These are phyloP conservation scores for Laetiporus sulphureus DNA, from an alignment of 1,284 basidiomycete species.

Conservation along the genomic window DNA sequence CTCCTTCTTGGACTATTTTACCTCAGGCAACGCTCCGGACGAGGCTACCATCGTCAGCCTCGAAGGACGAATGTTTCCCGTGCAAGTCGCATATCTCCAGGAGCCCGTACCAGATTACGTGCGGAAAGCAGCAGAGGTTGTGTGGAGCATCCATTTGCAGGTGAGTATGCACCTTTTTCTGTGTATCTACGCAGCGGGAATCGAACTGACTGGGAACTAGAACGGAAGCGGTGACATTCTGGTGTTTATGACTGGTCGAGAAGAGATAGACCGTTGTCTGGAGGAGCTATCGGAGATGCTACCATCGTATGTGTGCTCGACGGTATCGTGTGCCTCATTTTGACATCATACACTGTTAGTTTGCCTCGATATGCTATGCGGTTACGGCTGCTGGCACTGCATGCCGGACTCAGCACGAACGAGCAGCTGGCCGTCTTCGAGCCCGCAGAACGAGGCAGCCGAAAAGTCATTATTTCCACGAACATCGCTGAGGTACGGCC, in stretches of 20 bases:
- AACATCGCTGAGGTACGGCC: constrained; percentile 87
- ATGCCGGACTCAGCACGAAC: constrained; percentile 81
- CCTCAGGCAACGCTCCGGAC: constrained; percentile 38
- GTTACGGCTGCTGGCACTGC: constrained; percentile 71
- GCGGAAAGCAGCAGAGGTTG: constrained; percentile 75
- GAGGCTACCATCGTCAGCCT: constrained; percentile 81
- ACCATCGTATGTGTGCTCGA: constrained; percentile 50
- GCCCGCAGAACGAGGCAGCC: constrained; percentile 60
- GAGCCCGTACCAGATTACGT: constrained; percentile 80
- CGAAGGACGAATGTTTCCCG: constrained; percentile 90
- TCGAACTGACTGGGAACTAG: constrained; percentile 20
- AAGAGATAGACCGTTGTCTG: constrained; percentile 89
- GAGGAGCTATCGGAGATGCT: constrained; percentile 77
- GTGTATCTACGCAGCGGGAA: neutral
- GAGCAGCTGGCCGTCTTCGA: constrained; percentile 87
- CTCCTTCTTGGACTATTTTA: constrained; percentile 87
- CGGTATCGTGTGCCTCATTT: neutral
- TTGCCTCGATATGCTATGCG: constrained; percentile 57
- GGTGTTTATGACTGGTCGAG: constrained; percentile 93
- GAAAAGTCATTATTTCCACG: constrained; percentile 91
- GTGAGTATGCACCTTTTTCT: constrained; percentile 36
- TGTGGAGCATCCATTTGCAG: constrained; percentile 83
- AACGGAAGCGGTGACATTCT: constrained; percentile 85
- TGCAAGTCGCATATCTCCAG: constrained; percentile 74
- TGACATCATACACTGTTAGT: constrained; percentile 31